Percentiles rank a stretch among this genome's conserved stretches.
phyloP scores from a whole-genome alignment of 768 basidiomycete genomes.

The Termitomyces sp. region DNA sequence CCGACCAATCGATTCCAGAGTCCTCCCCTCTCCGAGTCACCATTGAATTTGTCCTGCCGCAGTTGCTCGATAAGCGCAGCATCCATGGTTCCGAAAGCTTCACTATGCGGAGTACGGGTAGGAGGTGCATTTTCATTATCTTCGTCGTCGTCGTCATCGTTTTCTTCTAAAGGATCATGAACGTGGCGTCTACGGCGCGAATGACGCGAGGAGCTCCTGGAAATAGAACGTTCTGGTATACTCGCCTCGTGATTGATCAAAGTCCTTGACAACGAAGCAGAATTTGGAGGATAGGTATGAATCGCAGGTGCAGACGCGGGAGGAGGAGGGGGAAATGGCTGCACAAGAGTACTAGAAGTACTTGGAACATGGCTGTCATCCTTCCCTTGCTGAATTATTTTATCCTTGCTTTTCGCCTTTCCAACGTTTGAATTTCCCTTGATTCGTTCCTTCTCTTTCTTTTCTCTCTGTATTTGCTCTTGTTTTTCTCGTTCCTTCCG shows the following conservation, averaged over 20 bases:
- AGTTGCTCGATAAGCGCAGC: conserved; percentile 45
- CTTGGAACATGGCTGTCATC: conserved; percentile 15
- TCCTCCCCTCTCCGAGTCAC: conserved; percentile 19
- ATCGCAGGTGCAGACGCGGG: conserved; percentile 17
- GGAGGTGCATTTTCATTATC: conserved; percentile 22
- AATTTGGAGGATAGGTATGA: conserved; percentile 14
- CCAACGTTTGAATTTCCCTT: conserved; percentile 19
- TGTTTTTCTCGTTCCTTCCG: conserved; percentile 18
- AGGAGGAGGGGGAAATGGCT: conserved; percentile 14
- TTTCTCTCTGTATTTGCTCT: conserved; percentile 19
- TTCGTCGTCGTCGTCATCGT: conserved; percentile 23
- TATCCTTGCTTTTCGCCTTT: conserved; percentile 21
- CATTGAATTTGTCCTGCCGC: conserved; percentile 18
- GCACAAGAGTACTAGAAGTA: conserved; percentile 10
- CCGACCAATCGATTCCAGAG: conserved; percentile 20
- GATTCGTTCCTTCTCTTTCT: conserved; percentile 21
- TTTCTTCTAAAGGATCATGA: conserved; percentile 21
- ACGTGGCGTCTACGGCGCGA: conserved; percentile 22
- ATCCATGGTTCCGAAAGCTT: conserved; percentile 57
- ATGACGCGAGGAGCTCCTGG: conserved; percentile 13
- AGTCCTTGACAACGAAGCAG: conserved; percentile 5
- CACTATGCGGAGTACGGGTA: conserved; percentile 54
- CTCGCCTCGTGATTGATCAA: conserved; percentile 1
- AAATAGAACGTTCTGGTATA: conserved; percentile 5
- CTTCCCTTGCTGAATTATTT: conserved; percentile 18